These are phyloP conservation scores for Exophiala phaeomuriformis DNA, from an alignment of 2,329 filamentous ascomycete species.

Conservation along the genomic window DNA sequence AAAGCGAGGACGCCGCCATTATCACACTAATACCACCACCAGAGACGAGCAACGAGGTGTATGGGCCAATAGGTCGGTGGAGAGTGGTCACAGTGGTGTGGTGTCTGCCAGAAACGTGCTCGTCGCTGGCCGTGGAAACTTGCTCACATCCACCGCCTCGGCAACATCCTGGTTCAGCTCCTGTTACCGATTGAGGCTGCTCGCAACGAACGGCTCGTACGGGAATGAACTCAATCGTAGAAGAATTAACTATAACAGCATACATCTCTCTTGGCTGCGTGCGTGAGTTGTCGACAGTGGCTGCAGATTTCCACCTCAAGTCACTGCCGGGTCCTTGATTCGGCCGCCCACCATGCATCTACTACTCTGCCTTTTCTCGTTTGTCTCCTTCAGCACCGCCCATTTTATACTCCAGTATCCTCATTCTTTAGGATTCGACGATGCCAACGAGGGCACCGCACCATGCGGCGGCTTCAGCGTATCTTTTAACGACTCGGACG, in stretches of 20 bases:
- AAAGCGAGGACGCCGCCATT: neutral
- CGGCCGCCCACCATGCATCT: constrained; percentile 6
- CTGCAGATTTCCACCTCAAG: too few relatives aligned
- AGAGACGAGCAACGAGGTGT: too few relatives aligned
- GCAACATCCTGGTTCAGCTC: neutral
- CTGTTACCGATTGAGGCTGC: too few relatives aligned
- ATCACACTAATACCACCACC: neutral
- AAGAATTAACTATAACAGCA: too few relatives aligned
- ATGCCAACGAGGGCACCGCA: constrained; percentile 41
- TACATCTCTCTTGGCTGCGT: too few relatives aligned
- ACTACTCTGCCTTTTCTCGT: constrained; percentile 6
- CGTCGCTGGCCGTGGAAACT: constrained; percentile 6
- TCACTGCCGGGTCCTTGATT: neutral
- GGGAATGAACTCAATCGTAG: too few relatives aligned
- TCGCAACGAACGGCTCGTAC: too few relatives aligned
- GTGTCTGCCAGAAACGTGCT: constrained; percentile 12
- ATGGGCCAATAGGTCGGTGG: too few relatives aligned
- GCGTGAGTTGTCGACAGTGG: too few relatives aligned
- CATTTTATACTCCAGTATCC: constrained; percentile 53
- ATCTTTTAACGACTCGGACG: constrained; percentile 38
- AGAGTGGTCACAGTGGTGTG: neutral
- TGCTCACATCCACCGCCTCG: constrained; percentile 7
- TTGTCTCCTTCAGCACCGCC: constrained; percentile 33
- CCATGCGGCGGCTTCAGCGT: constrained; percentile 45
- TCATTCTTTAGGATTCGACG: constrained; percentile 42